Evolutionary conservation across 139 green algal species (phyloP).

Genomic region (Chlorella sp.): DNA sequence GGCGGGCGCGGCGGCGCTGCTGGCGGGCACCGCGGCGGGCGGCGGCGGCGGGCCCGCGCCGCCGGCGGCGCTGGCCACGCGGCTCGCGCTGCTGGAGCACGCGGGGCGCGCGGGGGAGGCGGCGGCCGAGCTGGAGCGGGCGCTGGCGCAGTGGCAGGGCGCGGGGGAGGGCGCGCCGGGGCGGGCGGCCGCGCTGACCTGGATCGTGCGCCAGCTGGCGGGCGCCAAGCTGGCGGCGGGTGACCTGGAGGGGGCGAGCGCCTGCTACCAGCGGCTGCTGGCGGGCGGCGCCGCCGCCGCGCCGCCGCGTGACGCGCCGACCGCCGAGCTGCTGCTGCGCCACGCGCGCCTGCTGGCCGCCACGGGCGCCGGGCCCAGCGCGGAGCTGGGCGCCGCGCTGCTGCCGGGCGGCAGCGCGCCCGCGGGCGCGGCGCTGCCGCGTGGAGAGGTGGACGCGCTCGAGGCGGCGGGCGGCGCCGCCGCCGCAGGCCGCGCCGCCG

Average conservation of each 20-base stretch:
- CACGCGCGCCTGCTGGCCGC: too few species aligned
- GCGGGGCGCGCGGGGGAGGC: slow-evolving; percentile 45
- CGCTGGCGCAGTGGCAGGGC: slow-evolving; percentile 36
- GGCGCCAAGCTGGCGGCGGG: not conserved
- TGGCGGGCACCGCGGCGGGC: slow-evolving; percentile 12
- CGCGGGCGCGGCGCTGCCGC: too few species aligned
- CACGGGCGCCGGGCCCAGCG: too few species aligned
- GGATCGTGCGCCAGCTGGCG: slow-evolving; percentile 65
- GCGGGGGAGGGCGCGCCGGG: not conserved
- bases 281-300: too few species aligned
- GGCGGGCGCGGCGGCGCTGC: slow-evolving; percentile 29
- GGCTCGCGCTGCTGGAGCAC: slow-evolving; percentile 58
- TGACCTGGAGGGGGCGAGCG: too few species aligned
- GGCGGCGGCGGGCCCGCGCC: not conserved
- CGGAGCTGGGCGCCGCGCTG: too few species aligned
- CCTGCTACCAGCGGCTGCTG: not conserved
- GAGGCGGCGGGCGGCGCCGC: too few species aligned
- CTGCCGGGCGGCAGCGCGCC: too few species aligned
- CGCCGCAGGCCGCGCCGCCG: too few species aligned
- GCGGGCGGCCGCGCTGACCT: slow-evolving; percentile 18
- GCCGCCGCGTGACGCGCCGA: too few species aligned
- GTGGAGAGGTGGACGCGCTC: too few species aligned
- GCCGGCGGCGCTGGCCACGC: slow-evolving; percentile 65
- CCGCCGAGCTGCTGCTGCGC: too few species aligned
- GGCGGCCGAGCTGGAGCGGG: slow-evolving; percentile 36